Evolutionary conservation across 306 rosid species (phyloP).

Genomic region (Crotalaria pallida): DNA sequence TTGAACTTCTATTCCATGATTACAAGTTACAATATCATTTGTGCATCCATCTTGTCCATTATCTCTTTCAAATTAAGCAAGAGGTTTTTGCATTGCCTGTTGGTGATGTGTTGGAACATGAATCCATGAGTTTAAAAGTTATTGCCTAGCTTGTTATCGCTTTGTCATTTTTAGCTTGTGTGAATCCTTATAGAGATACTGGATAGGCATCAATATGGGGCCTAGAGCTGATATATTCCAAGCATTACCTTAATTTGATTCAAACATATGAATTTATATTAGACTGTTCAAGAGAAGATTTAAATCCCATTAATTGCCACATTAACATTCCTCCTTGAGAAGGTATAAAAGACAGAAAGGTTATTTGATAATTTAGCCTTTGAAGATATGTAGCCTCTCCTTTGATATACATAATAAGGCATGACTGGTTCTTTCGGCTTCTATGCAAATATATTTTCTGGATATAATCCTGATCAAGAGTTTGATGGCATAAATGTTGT

Average conservation of each 20-base stretch:
- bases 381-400: background rate
- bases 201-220: background rate
- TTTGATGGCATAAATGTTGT: background rate
- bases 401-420: background rate
- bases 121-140: background rate
- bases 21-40: background rate
- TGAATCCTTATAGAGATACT: background rate
- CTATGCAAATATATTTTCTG: background rate
- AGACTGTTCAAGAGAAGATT: background rate
- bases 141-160: background rate
- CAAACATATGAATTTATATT: background rate
- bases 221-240: background rate
- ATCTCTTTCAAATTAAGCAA: background rate
- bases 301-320: background rate
- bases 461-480: background rate
- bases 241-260: background rate
- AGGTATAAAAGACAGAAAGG: background rate
- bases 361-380: background rate
- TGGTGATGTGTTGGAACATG: background rate
- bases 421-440: background rate
- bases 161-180: background rate
- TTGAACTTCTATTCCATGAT: background rate
- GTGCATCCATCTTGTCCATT: background rate
- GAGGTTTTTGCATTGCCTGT: background rate
- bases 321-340: background rate